Conservation (phyloP, 2,329 filamentous ascomycete species). For the Trichoderma semiorbis region DNA sequence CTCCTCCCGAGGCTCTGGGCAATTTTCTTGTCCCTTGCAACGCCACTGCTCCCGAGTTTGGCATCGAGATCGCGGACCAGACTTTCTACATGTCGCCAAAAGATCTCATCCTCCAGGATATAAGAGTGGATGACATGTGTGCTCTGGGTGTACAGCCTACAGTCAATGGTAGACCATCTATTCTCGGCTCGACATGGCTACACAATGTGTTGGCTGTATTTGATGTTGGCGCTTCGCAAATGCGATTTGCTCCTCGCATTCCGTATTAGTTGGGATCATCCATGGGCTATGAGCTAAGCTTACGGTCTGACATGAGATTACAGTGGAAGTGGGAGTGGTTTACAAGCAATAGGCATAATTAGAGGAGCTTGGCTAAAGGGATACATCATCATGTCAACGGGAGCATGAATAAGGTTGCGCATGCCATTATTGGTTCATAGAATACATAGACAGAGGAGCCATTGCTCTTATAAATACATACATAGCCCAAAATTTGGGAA, state of each 20-base stretch:
- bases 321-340: background rate
- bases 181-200: background rate
- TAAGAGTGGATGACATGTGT: background rate
- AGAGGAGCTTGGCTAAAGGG: background rate
- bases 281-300: rapidly evolving
- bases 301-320: background rate
- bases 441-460: background rate
- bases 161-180: rapidly evolving
- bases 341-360: background rate
- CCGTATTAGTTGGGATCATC: background rate
- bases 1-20: background rate
- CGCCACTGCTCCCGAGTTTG: background rate
- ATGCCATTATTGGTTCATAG: background rate
- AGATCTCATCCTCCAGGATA: background rate
- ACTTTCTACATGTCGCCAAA: background rate
- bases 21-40: background rate
- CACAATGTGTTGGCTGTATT: background rate
- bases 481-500: background rate
- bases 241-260: background rate
- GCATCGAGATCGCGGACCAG: background rate
- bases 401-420: too few relatives aligned
- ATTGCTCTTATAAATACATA: background rate
- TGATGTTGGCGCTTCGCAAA: background rate
- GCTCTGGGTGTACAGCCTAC: background rate
- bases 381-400: background rate